Percentiles rank a stretch among this genome's conserved stretches.
phyloP scores from a whole-genome alignment of 768 basidiomycete species.

The Mycena albidolilacea region DNA sequence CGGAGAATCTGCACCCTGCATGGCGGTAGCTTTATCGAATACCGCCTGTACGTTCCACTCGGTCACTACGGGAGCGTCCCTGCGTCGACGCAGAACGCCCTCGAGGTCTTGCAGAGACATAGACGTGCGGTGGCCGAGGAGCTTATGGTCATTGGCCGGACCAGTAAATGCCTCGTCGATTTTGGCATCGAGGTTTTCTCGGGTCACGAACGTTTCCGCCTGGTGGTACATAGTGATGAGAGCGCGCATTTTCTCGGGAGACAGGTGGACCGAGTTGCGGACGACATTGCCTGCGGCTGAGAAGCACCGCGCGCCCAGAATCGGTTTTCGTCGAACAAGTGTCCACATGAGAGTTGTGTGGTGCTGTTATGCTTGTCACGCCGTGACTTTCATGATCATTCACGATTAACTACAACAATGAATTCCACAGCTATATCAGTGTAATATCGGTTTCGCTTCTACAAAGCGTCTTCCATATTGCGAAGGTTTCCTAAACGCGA shows the following conservation, averaged over 20 bases:
- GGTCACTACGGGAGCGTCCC: conserved; percentile 54
- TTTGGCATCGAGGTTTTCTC: conserved; percentile 72
- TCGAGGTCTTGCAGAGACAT: conserved; percentile 40
- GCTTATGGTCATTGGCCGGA: conserved; percentile 10
- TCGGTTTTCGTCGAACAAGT: conserved; percentile 9
- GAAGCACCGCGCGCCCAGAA: conserved; percentile 14
- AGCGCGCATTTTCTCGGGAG: conserved; percentile 75
- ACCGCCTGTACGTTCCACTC: conserved; percentile 51
- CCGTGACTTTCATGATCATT: not conserved
- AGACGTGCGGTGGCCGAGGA: not conserved
- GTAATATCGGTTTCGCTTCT: no score
- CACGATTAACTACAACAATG: no score
- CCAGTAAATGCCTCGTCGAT: conserved; percentile 77
- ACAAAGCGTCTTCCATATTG: no score
- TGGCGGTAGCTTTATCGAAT: not conserved
- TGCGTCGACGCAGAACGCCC: conserved; percentile 41
- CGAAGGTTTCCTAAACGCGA: no score
- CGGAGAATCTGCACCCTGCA: not conserved
- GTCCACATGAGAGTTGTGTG: conserved; percentile 20
- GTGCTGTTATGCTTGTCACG: not conserved
- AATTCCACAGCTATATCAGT: no score
- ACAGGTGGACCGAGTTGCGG: conserved; percentile 54
- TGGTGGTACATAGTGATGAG: conserved; percentile 87
- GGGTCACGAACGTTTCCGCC: conserved; percentile 77
- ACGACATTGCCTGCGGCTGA: conserved; percentile 41